A percentile compares a stretch with the other conserved stretches of the same genome.
phyloP scores from a whole-genome alignment of 2,329 filamentous ascomycete genomes.

The Aaosphaeria arxii region DNA sequence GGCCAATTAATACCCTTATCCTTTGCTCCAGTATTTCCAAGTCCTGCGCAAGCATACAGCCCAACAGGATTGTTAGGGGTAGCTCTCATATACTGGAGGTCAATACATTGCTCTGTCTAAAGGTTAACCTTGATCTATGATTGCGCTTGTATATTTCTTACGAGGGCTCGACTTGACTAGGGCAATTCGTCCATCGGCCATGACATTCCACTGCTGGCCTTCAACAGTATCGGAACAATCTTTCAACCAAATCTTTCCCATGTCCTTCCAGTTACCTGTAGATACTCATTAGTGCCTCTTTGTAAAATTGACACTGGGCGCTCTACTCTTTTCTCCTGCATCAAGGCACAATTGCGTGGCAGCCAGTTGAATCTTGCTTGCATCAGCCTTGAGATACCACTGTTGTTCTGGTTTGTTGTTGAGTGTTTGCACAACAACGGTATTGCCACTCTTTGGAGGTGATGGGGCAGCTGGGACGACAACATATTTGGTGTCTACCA shows the following conservation, averaged over 20 bases:
- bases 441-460: constrained; percentile 22
- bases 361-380: constrained; percentile 24
- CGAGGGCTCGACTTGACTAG: constrained; percentile 15
- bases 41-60: constrained; percentile 27
- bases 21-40: constrained; percentile 26
- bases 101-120: constrained; percentile 23
- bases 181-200: constrained; percentile 27
- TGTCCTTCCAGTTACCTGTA: constrained; percentile 29
- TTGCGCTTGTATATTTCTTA: constrained; percentile 6
- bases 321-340: constrained; percentile 21
- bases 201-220: constrained; percentile 24
- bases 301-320: not conserved
- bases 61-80: constrained; percentile 30
- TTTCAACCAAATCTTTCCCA: constrained; percentile 24
- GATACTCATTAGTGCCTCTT: not conserved
- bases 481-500: constrained; percentile 25
- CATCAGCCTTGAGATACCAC: constrained; percentile 24
- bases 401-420: constrained; percentile 22
- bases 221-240: constrained; percentile 18
- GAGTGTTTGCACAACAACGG: constrained; percentile 10
- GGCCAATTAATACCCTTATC: constrained; percentile 36
- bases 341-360: constrained; percentile 27
- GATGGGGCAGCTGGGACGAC: constrained; percentile 22
- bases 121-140: constrained; percentile 1
- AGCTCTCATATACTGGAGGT: constrained; percentile 29